Base-by-base conservation (phyloP, 176 grass and related monocot species). In the Triticum timopheevii region DNA sequence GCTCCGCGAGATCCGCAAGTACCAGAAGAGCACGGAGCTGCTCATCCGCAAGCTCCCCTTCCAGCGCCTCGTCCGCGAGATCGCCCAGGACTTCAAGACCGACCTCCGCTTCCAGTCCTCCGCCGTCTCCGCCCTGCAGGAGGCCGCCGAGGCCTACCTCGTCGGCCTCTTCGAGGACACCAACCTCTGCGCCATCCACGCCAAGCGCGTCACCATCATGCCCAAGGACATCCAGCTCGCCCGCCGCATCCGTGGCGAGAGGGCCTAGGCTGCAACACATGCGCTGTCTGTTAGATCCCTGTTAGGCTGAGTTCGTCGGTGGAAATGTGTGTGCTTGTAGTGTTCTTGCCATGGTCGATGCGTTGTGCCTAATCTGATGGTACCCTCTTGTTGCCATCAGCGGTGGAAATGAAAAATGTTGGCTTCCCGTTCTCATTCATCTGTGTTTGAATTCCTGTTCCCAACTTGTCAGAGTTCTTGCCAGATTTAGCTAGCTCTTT, bases 1-100 rank as follows among this genome's bases (percentile, higher is more conserved):
- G 4, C 92, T 93, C 31, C 79, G 92, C 0, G 92, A 89, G 92
- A 94, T 94, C 78, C 89, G 89, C 87, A 94, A 91, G 87, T 94
- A 94, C 87, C 92, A 94, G 87, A 94, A 94, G 90, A 94, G 89
- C 85, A 94, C 90, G 2, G 90, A 94, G 82, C 82, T 94, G 19
- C 90, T 94, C 7, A 94, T 94, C 85, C 89, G 89, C 13, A 94
- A 94, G 89, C 92, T 94, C 8, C 92, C 92, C 0, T 94, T 94
- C 87, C 89, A 94, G 89, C 81, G 89, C 2, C 85, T 94, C 1
- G 89, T 94, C 3, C 45, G 89, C 0, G 92, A 94, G 92, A 94
- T 94, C 80, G 87, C 89, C 6, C 89, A 94, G 87, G 92, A 94
- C 81, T 91, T 94, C 89, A 91, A 91, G 89, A 89, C 89, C 20